Evolutionary conservation across 2,329 filamentous ascomycete genomes (phyloP).

Genomic region (Knufia petricola): DNA sequence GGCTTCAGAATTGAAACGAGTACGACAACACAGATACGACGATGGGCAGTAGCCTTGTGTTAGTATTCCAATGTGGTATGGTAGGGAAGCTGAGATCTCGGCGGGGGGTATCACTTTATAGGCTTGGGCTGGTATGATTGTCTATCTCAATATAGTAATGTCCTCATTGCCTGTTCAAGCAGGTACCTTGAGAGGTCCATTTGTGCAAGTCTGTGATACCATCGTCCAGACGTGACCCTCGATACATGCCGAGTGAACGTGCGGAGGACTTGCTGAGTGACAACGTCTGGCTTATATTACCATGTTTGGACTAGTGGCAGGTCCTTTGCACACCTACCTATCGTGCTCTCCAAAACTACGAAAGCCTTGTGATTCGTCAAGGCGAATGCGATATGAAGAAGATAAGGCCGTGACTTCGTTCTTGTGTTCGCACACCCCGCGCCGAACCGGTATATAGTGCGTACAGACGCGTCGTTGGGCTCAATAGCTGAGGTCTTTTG

Average conservation of each 20-base stretch:
- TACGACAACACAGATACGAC: slow-evolving; percentile 9
- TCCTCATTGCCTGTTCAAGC: neutral
- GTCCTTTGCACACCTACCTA: neutral
- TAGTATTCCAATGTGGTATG: no score
- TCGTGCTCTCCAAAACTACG: neutral
- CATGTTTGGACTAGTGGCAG: neutral
- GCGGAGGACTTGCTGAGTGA: neutral
- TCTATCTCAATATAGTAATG: neutral
- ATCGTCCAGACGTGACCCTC: neutral
- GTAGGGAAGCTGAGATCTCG: no score
- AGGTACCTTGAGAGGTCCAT: neutral
- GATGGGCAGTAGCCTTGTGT: neutral
- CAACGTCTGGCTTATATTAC: neutral
- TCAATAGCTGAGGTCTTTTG: no score
- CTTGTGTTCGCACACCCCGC: neutral
- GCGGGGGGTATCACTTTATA: no score
- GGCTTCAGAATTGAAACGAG: neutral
- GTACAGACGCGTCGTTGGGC: neutral
- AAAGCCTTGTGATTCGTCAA: neutral
- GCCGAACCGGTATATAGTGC: neutral
- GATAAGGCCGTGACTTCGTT: neutral
- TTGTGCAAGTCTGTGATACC: neutral
- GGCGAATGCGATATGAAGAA: neutral
- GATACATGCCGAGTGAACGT: neutral
- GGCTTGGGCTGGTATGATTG: neutral